Percentiles rank a stretch among this genome's conserved stretches.
Conservation (phyloP, 345 rosid species). For the Corchorus olitorius region DNA sequence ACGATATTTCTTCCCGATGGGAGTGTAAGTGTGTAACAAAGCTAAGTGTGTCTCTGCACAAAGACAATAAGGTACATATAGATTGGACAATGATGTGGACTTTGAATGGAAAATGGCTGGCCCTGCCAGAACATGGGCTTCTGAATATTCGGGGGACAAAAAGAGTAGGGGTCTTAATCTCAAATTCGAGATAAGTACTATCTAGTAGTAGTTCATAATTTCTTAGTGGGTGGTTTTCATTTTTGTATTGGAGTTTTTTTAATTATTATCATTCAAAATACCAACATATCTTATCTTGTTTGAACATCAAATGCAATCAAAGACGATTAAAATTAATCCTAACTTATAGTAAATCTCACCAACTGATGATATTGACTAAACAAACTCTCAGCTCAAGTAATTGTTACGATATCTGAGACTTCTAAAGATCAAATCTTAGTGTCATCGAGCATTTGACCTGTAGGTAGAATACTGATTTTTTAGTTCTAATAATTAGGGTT, state of each 20-base stretch:
- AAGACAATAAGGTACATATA: slow-evolving; percentile 8
- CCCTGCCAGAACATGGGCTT: slow-evolving; percentile 4
- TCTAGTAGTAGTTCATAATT: neutral
- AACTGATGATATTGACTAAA: too few species aligned
- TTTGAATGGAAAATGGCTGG: neutral
- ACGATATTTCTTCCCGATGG: neutral
- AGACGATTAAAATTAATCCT: too few species aligned
- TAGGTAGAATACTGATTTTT: too few species aligned
- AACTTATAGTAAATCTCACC: too few species aligned
- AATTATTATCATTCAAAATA: neutral
- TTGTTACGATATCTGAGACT: too few species aligned
- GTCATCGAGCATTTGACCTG: too few species aligned
- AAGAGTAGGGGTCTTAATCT: neutral
- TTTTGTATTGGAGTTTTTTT: neutral
- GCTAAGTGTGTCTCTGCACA: neutral
- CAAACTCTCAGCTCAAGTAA: too few species aligned
- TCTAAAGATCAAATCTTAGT: too few species aligned
- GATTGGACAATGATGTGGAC: slow-evolving; percentile 17
- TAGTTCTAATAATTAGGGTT: too few species aligned
- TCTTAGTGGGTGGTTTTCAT: neutral
- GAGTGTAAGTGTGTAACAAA: neutral
- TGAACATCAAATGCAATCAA: neutral
- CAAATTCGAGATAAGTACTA: neutral
- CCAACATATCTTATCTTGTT: neutral
- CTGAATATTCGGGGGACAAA: slow-evolving; percentile 15